These are phyloP conservation scores for Isabelozyma rhagii DNA, from an alignment of 805 yeast species.

Conservation along the genomic window DNA sequence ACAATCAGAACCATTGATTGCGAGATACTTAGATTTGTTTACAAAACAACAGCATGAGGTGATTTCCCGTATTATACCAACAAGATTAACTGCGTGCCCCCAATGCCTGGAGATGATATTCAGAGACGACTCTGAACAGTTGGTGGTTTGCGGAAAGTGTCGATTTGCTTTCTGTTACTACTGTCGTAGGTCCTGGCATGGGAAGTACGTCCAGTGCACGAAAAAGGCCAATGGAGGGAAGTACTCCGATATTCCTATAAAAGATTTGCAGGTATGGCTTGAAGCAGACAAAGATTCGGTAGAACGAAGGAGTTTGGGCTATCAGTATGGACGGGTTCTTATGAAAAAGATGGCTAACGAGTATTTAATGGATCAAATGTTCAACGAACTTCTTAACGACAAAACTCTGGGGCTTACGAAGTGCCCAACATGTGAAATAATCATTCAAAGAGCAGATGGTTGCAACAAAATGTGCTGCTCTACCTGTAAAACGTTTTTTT, in stretches of 20 bases:
- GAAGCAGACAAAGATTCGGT: constrained; percentile 24
- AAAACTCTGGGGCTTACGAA: constrained; percentile 40
- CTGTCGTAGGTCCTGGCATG: constrained; percentile 64
- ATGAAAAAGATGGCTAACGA: constrained; percentile 43
- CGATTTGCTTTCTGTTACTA: constrained; percentile 52
- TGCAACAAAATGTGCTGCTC: constrained; percentile 63
- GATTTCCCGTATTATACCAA: constrained; percentile 44
- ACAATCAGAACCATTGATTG: constrained; percentile 16
- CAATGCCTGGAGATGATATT: constrained; percentile 49
- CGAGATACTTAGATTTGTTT: constrained; percentile 38
- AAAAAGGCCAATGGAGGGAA: constrained; percentile 11
- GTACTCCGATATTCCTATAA: constrained; percentile 25
- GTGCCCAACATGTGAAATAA: constrained; percentile 53
- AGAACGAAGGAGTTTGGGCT: constrained; percentile 30
- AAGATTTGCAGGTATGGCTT: constrained; percentile 36
- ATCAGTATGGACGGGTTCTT: constrained; percentile 44
- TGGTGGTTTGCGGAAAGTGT: constrained; percentile 50
- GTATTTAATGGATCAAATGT: constrained; percentile 44
- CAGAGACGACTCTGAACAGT: constrained; percentile 43
- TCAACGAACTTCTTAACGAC: constrained; percentile 41
- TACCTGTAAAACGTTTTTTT: constrained; percentile 46
- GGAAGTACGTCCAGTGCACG: constrained; percentile 45
- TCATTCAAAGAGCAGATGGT: constrained; percentile 56
- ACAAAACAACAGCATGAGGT: constrained; percentile 38
- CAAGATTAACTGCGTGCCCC: constrained; percentile 51